These are phyloP conservation scores for Pleurotus platypus DNA, from an alignment of 768 basidiomycete genomes.

Conservation along the genomic window DNA sequence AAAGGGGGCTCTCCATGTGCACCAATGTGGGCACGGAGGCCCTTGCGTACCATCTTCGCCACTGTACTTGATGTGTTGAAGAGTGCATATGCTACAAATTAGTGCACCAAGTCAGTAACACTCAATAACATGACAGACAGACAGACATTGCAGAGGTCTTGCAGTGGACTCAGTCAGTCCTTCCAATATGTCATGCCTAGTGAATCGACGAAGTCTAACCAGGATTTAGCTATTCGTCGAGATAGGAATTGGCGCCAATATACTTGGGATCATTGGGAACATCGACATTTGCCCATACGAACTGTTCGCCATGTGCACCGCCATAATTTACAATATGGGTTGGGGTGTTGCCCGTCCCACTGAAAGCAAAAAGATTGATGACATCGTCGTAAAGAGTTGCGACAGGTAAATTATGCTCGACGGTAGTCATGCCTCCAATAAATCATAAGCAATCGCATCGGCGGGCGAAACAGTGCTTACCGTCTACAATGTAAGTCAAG, in stretches of 20 bases:
- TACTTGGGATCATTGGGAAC: slow-evolving; percentile 69
- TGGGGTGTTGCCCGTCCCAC: slow-evolving; percentile 71
- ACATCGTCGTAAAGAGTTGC: slow-evolving; percentile 67
- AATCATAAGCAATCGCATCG: not conserved
- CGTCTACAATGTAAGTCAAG: slow-evolving; percentile 74
- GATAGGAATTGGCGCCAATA: slow-evolving; percentile 11
- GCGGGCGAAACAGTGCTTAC: slow-evolving; percentile 26
- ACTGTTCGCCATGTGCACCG: slow-evolving; percentile 65
- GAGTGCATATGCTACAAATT: slow-evolving; percentile 48
- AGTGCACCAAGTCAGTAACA: slow-evolving; percentile 1
- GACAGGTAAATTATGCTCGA: slow-evolving; percentile 69
- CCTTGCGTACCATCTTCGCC: slow-evolving; percentile 64
- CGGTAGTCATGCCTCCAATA: slow-evolving; percentile 66
- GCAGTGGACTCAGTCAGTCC: slow-evolving; percentile 55
- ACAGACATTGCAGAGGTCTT: slow-evolving; percentile 56
- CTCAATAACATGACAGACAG: not conserved
- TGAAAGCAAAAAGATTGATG: slow-evolving; percentile 54
- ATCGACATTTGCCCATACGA: slow-evolving; percentile 63
- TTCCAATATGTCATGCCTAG: slow-evolving; percentile 63
- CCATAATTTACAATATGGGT: slow-evolving; percentile 79
- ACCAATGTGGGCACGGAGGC: slow-evolving; percentile 62
- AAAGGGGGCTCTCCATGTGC: slow-evolving; percentile 73
- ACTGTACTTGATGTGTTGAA: slow-evolving; percentile 70
- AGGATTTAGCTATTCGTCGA: not conserved
- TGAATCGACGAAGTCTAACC: slow-evolving; percentile 57